phyloP scores from a whole-genome alignment of 768 basidiomycete species.

The Psilocybe tampanensis region DNA sequence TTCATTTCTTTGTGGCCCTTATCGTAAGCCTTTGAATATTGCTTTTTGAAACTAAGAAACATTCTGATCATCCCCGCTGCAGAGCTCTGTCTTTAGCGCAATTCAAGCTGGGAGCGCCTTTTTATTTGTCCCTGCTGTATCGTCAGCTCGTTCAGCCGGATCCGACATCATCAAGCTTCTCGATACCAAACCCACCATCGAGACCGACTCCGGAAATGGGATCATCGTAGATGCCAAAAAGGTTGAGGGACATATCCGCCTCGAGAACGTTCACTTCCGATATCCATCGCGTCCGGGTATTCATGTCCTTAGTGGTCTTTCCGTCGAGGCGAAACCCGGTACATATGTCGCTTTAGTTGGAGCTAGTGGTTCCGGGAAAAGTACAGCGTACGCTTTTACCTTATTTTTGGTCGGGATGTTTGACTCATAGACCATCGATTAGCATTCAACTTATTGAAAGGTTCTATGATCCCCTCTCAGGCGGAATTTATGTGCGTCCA shows the following conservation, averaged over 20 bases:
- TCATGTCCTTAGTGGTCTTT: slow-evolving; percentile 76
- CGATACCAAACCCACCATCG: slow-evolving; percentile 77
- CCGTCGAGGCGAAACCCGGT: slow-evolving; percentile 67
- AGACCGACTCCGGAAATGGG: slow-evolving; percentile 70
- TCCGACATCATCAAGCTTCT: slow-evolving; percentile 72
- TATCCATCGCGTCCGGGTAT: slow-evolving; percentile 86
- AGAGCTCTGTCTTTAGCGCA: background rate
- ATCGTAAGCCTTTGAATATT: slow-evolving; percentile 70
- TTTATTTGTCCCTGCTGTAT: slow-evolving; percentile 83
- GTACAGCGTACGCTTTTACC: slow-evolving; percentile 51
- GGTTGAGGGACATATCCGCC: slow-evolving; percentile 63
- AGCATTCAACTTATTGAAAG: slow-evolving; percentile 75
- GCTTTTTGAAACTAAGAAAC: too few relatives aligned
- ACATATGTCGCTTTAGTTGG: slow-evolving; percentile 85
- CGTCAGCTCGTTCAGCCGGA: slow-evolving; percentile 79
- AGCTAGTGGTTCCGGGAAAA: slow-evolving; percentile 78
- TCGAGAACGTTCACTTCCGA: slow-evolving; percentile 83
- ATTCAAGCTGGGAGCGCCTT: slow-evolving; percentile 55
- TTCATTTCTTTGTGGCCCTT: slow-evolving; percentile 77
- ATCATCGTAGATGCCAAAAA: slow-evolving; percentile 38
- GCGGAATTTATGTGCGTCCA: slow-evolving; percentile 56
- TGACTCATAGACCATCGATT: background rate
- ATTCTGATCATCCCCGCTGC: too few relatives aligned
- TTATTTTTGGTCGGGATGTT: slow-evolving; percentile 22
- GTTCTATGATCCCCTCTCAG: slow-evolving; percentile 79